Evolutionary conservation across 495 filamentous ascomycete genomes (phyloP).

Genomic region (Xylaria curta): DNA sequence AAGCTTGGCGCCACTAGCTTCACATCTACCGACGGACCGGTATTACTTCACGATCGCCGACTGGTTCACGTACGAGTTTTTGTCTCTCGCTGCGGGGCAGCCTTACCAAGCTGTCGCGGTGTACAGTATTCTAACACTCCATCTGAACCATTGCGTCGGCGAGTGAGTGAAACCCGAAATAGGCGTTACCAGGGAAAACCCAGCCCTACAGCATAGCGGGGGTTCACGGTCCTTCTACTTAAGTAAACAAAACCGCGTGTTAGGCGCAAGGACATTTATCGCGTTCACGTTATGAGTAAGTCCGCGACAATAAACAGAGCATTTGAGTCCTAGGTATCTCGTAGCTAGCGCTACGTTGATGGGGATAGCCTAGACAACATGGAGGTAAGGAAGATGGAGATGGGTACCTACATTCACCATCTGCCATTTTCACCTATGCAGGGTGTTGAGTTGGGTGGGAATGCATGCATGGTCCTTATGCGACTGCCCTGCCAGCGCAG

Average conservation of each 20-base stretch:
- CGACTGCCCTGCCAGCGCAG: conserved; percentile 19
- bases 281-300: neutral
- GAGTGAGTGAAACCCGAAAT: conserved; percentile 20
- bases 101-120: conserved; percentile 9
- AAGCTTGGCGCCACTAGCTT: neutral
- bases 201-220: neutral
- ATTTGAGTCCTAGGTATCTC: neutral
- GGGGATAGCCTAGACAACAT: neutral
- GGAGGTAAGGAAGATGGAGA: conserved; percentile 7
- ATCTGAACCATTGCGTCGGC: conserved; percentile 9
- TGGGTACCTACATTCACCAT: conserved; percentile 18
- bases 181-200: neutral
- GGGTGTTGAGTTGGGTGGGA: conserved; percentile 16
- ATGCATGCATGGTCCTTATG: conserved; percentile 25
- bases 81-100: conserved; percentile 1
- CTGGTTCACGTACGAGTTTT: conserved; percentile 17
- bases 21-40: neutral
- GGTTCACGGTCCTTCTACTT: neutral
- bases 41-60: conserved; percentile 1
- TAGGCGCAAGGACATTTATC: neutral
- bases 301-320: neutral
- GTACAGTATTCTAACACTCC: neutral
- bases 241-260: neutral
- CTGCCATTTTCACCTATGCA: conserved; percentile 14
- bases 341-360: neutral